Percentiles rank a stretch among this genome's conserved stretches.
Evolutionary conservation across 2,329 filamentous ascomycete species (phyloP).

Genomic region (Lachnellula hyalina): DNA sequence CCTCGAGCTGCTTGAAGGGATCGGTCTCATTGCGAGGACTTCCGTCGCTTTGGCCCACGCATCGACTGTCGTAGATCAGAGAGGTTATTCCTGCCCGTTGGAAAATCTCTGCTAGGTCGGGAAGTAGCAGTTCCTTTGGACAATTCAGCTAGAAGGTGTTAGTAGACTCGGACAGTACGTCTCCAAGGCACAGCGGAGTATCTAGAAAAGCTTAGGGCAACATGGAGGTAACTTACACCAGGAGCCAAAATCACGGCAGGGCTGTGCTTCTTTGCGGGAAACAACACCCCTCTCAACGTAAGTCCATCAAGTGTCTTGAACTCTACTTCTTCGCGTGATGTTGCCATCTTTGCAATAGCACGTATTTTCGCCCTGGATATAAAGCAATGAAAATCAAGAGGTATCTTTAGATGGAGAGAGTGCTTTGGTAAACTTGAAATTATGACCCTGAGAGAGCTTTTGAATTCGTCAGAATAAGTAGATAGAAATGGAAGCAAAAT

Average conservation of each 20-base stretch:
- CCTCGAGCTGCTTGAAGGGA: slow-evolving; percentile 29
- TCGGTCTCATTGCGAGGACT: slow-evolving; percentile 31
- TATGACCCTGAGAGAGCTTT: too few relatives aligned
- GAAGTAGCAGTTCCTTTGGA: slow-evolving; percentile 13
- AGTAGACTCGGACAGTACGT: not conserved
- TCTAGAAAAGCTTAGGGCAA: not conserved
- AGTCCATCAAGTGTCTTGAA: slow-evolving; percentile 39
- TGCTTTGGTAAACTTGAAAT: too few relatives aligned
- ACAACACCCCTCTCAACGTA: slow-evolving; percentile 36
- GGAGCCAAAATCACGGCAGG: slow-evolving; percentile 24
- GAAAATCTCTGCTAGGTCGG: slow-evolving; percentile 13
- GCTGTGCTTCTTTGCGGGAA: slow-evolving; percentile 23
- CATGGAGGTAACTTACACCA: slow-evolving; percentile 14
- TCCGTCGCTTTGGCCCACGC: slow-evolving; percentile 30
- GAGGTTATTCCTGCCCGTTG: slow-evolving; percentile 30
- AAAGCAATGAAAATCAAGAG: too few relatives aligned
- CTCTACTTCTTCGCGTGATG: slow-evolving; percentile 29
- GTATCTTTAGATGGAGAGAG: too few relatives aligned
- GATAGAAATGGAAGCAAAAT: too few relatives aligned
- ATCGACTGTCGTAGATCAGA: slow-evolving; percentile 33
- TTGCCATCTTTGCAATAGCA: too few relatives aligned
- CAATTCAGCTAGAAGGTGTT: slow-evolving; percentile 15
- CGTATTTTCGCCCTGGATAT: too few relatives aligned
- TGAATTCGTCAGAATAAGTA: too few relatives aligned
- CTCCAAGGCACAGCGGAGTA: too few relatives aligned